These are phyloP conservation scores for Trichoderma gracile DNA, from an alignment of 2,329 filamentous ascomycete species.

Conservation along the genomic window DNA sequence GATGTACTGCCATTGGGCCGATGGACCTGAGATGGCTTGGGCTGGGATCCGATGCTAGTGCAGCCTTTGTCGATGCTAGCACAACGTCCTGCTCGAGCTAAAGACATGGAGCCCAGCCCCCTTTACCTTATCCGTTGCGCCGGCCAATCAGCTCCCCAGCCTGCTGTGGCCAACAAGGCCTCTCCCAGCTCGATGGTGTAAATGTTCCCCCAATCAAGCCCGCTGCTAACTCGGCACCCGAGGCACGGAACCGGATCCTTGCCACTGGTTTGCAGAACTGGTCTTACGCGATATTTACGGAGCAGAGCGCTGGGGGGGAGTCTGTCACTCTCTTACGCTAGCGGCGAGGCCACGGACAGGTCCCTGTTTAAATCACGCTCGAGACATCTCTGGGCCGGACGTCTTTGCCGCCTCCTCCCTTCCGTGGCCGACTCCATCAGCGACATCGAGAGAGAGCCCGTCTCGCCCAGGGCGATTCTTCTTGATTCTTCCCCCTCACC, in stretches of 20 bases:
- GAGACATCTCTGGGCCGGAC: conserved; percentile 13
- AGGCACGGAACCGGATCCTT: conserved; percentile 19
- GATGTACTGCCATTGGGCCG: background rate
- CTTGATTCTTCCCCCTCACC: conserved; percentile 14
- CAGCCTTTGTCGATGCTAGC: background rate
- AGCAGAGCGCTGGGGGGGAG: background rate
- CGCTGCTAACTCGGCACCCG: conserved; percentile 10
- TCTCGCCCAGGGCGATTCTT: conserved; percentile 6
- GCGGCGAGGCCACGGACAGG: conserved; percentile 4
- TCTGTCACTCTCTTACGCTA: conserved; percentile 21
- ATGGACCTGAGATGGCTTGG: background rate
- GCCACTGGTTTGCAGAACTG: conserved; percentile 1
- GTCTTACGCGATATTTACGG: conserved; percentile 13
- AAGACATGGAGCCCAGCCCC: conserved; percentile 7
- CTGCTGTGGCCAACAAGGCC: conserved; percentile 1
- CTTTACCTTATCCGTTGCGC: conserved; percentile 20
- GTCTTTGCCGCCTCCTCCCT: conserved; percentile 4
- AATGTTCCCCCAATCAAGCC: conserved; percentile 15
- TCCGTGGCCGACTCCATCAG: conserved; percentile 2
- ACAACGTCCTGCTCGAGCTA: background rate
- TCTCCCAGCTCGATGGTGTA: background rate
- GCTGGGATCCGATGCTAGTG: conserved; percentile 9
- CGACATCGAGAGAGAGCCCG: background rate
- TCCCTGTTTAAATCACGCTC: conserved; percentile 25
- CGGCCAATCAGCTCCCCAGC: conserved; percentile 14